phyloP scores from a whole-genome alignment of 2,329 filamentous ascomycete genomes.

The Phyllosticta citriasiana region DNA sequence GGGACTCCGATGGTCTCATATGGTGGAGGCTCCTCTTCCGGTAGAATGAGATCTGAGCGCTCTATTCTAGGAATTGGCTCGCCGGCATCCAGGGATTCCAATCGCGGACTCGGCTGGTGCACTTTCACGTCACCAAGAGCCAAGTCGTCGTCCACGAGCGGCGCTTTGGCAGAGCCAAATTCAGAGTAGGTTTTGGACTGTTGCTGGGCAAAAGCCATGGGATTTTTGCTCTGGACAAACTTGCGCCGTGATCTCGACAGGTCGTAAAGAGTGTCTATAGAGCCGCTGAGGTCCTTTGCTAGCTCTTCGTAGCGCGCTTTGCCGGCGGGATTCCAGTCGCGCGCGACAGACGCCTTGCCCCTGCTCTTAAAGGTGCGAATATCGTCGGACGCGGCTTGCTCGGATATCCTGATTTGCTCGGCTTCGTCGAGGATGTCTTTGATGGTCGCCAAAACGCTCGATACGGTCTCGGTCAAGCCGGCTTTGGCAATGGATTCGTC shows the following conservation, averaged over 20 bases:
- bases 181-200: background rate
- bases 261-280: conserved; percentile 71
- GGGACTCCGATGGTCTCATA: conserved; percentile 38
- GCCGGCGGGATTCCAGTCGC: conserved; percentile 51
- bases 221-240: background rate
- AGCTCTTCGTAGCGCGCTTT: conserved; percentile 66
- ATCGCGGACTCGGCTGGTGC: conserved; percentile 14
- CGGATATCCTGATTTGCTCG: conserved; percentile 52
- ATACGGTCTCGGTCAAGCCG: conserved; percentile 65
- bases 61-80: conserved; percentile 32
- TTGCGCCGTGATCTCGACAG: conserved; percentile 54
- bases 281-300: conserved; percentile 62
- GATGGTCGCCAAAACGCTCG: conserved; percentile 70
- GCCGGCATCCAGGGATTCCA: background rate
- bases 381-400: conserved; percentile 28
- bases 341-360: conserved; percentile 30
- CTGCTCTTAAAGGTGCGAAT: conserved; percentile 22
- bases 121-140: background rate
- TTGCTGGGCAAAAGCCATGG: background rate
- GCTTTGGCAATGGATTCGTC: conserved; percentile 58
- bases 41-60: conserved; percentile 31
- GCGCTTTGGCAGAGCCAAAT: background rate
- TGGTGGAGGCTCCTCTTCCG: conserved; percentile 38
- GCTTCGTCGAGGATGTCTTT: conserved; percentile 70
- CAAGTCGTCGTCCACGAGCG: conserved; percentile 1